These are phyloP conservation scores for Toxoplasma gondii DNA, from an alignment of 169 alveolate genomes.

Conservation along the genomic window DNA sequence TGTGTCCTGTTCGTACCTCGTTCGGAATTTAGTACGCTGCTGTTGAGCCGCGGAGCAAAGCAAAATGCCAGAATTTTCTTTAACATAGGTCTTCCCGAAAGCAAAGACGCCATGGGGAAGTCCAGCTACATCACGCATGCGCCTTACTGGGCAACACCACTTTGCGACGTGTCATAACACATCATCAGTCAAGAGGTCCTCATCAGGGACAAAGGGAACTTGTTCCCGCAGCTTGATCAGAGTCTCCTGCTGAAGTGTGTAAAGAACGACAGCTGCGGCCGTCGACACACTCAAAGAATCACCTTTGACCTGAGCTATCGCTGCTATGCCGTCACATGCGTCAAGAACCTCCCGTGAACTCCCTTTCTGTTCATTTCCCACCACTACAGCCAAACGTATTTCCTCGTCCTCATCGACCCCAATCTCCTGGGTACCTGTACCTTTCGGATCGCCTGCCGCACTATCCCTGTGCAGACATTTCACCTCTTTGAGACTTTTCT, in stretches of 20 bases:
- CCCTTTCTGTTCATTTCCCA: slow-evolving; percentile 32
- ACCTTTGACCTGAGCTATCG: slow-evolving; percentile 38
- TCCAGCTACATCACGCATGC: too few species aligned
- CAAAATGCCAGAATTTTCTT: too few species aligned
- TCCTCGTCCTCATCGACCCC: neutral
- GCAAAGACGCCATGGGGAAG: too few species aligned
- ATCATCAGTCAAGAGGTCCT: neutral
- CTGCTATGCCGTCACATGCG: neutral
- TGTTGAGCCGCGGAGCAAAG: too few species aligned
- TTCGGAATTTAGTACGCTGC: too few species aligned
- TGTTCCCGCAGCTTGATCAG: neutral
- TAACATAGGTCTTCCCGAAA: too few species aligned
- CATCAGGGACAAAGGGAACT: slow-evolving; percentile 12
- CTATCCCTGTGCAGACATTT: neutral
- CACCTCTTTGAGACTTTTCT: neutral
- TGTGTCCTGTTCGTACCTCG: too few species aligned
- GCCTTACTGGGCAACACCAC: too few species aligned
- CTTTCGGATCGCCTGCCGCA: neutral
- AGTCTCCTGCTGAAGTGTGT: neutral
- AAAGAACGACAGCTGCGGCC: slow-evolving; percentile 34
- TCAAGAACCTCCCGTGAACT: neutral
- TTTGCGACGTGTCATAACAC: too few species aligned
- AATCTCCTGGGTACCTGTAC: neutral
- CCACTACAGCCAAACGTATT: neutral
- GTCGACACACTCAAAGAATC: slow-evolving; percentile 26